Conservation (phyloP, 805 yeast genomes). For the Ogataea saltuana region DNA sequence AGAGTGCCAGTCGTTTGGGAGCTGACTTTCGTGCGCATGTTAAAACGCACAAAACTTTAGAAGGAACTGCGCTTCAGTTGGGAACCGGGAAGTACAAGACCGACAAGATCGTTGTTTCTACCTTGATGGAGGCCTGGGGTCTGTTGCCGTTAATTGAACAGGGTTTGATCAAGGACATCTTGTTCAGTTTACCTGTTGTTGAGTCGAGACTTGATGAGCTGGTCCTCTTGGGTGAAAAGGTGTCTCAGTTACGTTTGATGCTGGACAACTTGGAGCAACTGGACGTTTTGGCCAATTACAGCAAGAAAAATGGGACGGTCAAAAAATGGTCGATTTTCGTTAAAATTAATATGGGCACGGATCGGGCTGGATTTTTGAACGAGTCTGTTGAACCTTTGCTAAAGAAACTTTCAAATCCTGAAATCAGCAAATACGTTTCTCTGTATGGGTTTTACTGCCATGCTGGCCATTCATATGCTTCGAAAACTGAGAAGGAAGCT, state of each 20-base stretch:
- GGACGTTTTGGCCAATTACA: constrained; percentile 43
- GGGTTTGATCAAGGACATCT: constrained; percentile 44
- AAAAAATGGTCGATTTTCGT: constrained; percentile 63
- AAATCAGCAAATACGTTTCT: constrained; percentile 37
- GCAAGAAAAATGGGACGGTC: constrained; percentile 24
- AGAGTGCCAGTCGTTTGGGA: constrained; percentile 40
- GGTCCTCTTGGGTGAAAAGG: constrained; percentile 41
- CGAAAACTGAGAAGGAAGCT: constrained; percentile 48
- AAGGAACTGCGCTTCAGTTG: constrained; percentile 57
- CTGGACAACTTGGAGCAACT: constrained; percentile 63
- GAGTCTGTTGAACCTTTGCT: constrained; percentile 41
- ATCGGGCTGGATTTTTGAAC: constrained; percentile 59
- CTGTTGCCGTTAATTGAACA: constrained; percentile 37
- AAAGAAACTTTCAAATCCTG: constrained; percentile 27
- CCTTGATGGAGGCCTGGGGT: constrained; percentile 65
- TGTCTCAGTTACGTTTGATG: constrained; percentile 54
- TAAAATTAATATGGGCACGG: constrained; percentile 70
- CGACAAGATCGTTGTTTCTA: constrained; percentile 62
- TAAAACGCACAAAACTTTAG: constrained; percentile 71
- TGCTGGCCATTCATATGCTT: constrained; percentile 72
- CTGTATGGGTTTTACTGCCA: constrained; percentile 75
- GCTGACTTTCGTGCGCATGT: constrained; percentile 66
- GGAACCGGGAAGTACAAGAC: constrained; percentile 46
- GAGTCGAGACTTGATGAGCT: constrained; percentile 50
- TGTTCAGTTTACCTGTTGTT: constrained; percentile 61